Percentiles rank a stretch among this genome's conserved stretches.
Conservation (phyloP, 1,284 basidiomycete genomes). For the Dichomitus squalens region DNA sequence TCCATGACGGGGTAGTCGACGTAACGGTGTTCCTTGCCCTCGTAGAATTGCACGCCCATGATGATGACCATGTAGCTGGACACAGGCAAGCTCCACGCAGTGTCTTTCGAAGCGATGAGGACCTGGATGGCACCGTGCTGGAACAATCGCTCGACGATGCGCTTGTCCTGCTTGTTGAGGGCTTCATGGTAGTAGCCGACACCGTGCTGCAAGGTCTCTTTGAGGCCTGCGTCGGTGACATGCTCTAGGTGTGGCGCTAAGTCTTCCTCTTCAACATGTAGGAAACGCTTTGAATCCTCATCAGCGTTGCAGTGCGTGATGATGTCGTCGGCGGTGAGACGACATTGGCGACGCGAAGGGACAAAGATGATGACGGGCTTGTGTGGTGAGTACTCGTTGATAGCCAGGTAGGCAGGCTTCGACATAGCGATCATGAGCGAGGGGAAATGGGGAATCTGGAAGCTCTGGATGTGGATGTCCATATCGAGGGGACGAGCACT, state of each 20-base stretch:
- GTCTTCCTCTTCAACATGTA: conserved; percentile 87
- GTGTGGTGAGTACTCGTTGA: conserved; percentile 84
- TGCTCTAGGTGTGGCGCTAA: conserved; percentile 90
- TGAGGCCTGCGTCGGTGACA: conserved; percentile 77
- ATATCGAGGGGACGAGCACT: conserved; percentile 94
- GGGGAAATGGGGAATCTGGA: conserved; percentile 96
- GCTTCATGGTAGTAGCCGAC: conserved; percentile 98
- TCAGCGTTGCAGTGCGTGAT: conserved; percentile 90
- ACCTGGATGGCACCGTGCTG: conserved; percentile 95
- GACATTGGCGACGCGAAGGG: conserved; percentile 92
- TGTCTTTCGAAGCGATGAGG: conserved; percentile 94
- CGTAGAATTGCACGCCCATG: conserved; percentile 97
- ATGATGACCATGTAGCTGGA: conserved; percentile 97
- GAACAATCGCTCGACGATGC: conserved; percentile 93
- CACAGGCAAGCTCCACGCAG: conserved; percentile 93
- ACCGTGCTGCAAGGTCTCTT: conserved; percentile 86
- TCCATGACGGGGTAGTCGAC: conserved; percentile 98
- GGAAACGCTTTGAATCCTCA: conserved; percentile 83
- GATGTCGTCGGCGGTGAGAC: conserved; percentile 90
- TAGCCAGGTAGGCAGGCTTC: conserved; percentile 95
- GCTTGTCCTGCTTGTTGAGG: conserved; percentile 87
- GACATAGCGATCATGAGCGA: conserved; percentile 99
- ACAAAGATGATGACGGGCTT: conserved; percentile 95
- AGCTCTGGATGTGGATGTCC: conserved; percentile 97
- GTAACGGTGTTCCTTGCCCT: conserved; percentile 96